Evolutionary conservation across 805 yeast genomes (phyloP).

Genomic region (Middelhovenomyces tepae): DNA sequence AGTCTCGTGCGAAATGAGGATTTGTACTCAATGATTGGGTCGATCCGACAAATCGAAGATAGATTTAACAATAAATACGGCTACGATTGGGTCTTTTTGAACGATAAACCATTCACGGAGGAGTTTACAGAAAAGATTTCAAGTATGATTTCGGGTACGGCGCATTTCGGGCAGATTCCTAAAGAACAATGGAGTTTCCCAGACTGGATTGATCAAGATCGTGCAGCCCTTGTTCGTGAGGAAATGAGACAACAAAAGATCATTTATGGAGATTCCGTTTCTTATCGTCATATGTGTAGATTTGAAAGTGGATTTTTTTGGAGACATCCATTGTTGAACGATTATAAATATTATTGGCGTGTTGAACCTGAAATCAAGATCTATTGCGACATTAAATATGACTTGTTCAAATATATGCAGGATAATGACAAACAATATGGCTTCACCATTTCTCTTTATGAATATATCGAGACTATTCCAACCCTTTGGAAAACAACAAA

Average conservation of each 20-base stretch:
- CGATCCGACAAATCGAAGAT: constrained; percentile 56
- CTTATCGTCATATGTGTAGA: constrained; percentile 75
- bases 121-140: constrained; percentile 44
- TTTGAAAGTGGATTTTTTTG: constrained; percentile 70
- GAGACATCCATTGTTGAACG: constrained; percentile 45
- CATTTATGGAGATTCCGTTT: constrained; percentile 49
- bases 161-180: constrained; percentile 55
- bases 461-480: constrained; percentile 52
- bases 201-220: constrained; percentile 46
- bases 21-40: constrained; percentile 43
- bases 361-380: constrained; percentile 62
- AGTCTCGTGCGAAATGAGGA: constrained; percentile 66
- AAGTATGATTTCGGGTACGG: constrained; percentile 48
- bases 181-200: constrained; percentile 65
- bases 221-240: constrained; percentile 38
- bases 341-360: constrained; percentile 68
- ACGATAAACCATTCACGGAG: constrained; percentile 54
- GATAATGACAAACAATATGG: constrained; percentile 52
- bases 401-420: constrained; percentile 52
- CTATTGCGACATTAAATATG: constrained; percentile 54
- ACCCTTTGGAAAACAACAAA: constrained; percentile 52
- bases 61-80: constrained; percentile 53
- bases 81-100: constrained; percentile 75
- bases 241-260: constrained; percentile 37
- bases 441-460: constrained; percentile 57